Evolutionary conservation across 345 rosid species (phyloP).

Genomic region (Melaleuca alternifolia): DNA sequence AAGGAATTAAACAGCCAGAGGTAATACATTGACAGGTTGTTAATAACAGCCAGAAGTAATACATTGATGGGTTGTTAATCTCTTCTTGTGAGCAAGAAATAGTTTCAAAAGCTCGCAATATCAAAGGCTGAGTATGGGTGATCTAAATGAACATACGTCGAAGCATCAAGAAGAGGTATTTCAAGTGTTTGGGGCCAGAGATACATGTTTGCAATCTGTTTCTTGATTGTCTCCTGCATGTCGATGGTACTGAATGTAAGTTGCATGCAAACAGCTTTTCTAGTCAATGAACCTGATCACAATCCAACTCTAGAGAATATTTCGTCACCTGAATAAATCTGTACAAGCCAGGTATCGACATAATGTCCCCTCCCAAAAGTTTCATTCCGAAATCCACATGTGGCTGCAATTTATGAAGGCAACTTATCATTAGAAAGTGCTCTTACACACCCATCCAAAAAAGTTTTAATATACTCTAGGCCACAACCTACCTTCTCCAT

Average conservation of each 20-base stretch:
- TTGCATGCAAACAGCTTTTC: neutral
- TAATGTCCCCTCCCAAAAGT: slow-evolving; percentile 37
- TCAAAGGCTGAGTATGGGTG: neutral
- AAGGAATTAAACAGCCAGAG: neutral
- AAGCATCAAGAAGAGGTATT: slow-evolving; percentile 33
- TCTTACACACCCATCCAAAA: neutral
- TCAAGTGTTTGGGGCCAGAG: slow-evolving; percentile 41
- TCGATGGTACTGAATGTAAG: neutral
- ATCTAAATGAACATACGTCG: slow-evolving; percentile 22
- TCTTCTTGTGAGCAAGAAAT: neutral
- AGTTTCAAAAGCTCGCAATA: neutral
- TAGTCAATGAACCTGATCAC: neutral
- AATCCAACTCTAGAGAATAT: neutral
- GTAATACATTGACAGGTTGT: neutral
- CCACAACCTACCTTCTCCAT: slow-evolving; percentile 32
- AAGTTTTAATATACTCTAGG: neutral
- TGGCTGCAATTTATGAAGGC: slow-evolving; percentile 20
- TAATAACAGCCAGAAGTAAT: neutral
- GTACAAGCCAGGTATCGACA: slow-evolving; percentile 44
- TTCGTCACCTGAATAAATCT: slow-evolving; percentile 29
- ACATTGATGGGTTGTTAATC: neutral
- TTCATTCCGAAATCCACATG: slow-evolving; percentile 41
- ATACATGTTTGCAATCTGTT: slow-evolving; percentile 30
- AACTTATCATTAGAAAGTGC: neutral
- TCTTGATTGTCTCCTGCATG: slow-evolving; percentile 29